phyloP scores from a whole-genome alignment of 352 stramenopile genomes.

The Globisporangium parvum region DNA sequence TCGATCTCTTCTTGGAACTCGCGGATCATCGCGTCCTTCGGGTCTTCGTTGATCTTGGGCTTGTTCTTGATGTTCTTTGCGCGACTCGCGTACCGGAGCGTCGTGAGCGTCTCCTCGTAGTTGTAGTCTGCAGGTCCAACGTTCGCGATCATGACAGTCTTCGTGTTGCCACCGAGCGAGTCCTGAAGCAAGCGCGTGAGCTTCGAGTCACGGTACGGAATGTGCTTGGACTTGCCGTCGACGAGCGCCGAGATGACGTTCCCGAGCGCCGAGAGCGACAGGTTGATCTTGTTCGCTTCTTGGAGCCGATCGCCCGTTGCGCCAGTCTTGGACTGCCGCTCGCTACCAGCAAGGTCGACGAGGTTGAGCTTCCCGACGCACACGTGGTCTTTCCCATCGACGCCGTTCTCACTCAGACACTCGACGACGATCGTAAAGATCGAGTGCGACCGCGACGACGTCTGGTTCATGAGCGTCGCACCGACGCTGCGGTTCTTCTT shows the following conservation, averaged over 20 bases:
- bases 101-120: constrained; percentile 93
- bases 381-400: constrained; percentile 89
- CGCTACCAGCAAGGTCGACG: constrained; percentile 72
- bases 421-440: constrained; percentile 97
- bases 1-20: constrained; percentile 97
- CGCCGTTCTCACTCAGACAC: constrained; percentile 63
- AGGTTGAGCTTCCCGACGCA: constrained; percentile 96
- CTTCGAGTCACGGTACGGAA: constrained; percentile 87
- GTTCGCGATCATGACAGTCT: constrained; percentile 98
- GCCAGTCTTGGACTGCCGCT: constrained; percentile 70
- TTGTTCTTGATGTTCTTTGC: constrained; percentile 99
- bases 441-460: constrained; percentile 95
- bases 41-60: constrained; percentile 97
- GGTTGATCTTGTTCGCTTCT: constrained; percentile 80
- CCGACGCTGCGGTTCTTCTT: constrained; percentile 94
- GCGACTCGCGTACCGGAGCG: constrained; percentile 94
- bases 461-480: constrained; percentile 97
- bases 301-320: constrained; percentile 64
- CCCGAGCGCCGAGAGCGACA: constrained; percentile 56
- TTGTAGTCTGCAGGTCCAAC: constrained; percentile 97
- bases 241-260: constrained; percentile 87
- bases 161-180: constrained; percentile 91
- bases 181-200: constrained; percentile 87
- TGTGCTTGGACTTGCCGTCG: constrained; percentile 49
- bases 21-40: constrained; percentile 95